Conservation (phyloP, 163 green algal genomes). For the Volvox carteri region DNA sequence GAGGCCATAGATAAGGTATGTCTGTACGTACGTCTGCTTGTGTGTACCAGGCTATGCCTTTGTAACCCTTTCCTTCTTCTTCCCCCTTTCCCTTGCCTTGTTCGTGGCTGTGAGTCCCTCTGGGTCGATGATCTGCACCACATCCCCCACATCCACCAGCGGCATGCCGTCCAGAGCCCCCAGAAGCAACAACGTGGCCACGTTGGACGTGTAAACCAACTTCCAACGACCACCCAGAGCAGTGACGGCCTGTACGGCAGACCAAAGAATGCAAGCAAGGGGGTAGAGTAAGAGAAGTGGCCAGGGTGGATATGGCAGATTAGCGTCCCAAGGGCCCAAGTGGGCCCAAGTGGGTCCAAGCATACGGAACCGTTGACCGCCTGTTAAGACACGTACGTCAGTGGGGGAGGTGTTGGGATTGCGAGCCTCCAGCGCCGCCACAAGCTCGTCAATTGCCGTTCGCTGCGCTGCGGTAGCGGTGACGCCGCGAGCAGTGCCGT, state of each 20-base stretch:
- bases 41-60: no score
- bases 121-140: constrained; percentile 73
- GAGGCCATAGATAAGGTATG: no score
- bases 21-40: no score
- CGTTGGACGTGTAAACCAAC: constrained; percentile 87
- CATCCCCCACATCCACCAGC: constrained; percentile 84
- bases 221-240: constrained; percentile 81
- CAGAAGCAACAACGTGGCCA: constrained; percentile 79
- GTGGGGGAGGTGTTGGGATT: constrained; percentile 77
- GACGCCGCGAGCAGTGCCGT: constrained; percentile 83
- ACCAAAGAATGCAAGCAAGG: no score
- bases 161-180: constrained; percentile 75
- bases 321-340: no score
- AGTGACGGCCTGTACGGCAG: constrained; percentile 53
- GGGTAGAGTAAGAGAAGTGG: no score
- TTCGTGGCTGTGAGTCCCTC: constrained; percentile 78
- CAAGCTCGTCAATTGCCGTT: constrained; percentile 85
- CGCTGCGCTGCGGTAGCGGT: constrained; percentile 66
- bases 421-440: constrained; percentile 82
- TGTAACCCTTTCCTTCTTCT: neutral
- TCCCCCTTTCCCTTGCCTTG: constrained; percentile 58
- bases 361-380: no score
- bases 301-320: no score
- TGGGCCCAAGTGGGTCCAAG: no score
- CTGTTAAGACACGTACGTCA: constrained; percentile 54